Base-by-base conservation (phyloP, 1,284 basidiomycete species). In the Puccinia horiana region DNA sequence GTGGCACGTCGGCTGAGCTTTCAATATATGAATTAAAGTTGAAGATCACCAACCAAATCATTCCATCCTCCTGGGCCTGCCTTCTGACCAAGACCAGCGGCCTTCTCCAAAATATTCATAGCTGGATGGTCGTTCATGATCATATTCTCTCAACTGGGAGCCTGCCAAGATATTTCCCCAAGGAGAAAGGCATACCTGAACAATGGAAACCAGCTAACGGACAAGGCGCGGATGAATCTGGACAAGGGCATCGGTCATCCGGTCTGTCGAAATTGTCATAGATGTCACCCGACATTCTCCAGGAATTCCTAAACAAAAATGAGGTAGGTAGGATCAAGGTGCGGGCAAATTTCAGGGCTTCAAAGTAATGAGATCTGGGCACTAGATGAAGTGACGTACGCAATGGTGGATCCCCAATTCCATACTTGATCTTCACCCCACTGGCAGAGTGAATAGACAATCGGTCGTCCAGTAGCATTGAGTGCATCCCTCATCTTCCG, bases 361-460 rank as follows among this genome's bases (percentile, higher is more conserved):
- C 23, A 20, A 63, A 5, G 26, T 6, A 37, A 14, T 18, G 16
- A 37, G 5, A 37, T 18, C 29, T 35, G 61, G 12, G 6, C 37
- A 32, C 9, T 65, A 4, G 8, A 79, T 32, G 56, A 69, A 23
- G 20, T 11, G 32, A 42, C 77, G 29, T 61, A 80, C 77, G 77
- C 65, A 2, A 80, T 72, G 0, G 77, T 80, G 37, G 65, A 52
- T 8, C 35, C 89, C 86, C 89, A 90, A 82, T 89, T 89, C 88
- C 89, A 90, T 0, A 89, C 87, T 0, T 86, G 85, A 81, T 89
- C 88, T 81, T 88, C 88, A 61, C 88, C 88, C 90, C 90, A 91
- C 84, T 90, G 89, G 77, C 90, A 91, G 40, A 90, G 87, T 12
- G 90, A 89, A 84, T 89, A 91, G 2, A 90, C 86, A 65, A 91